Base-by-base conservation (phyloP, 768 basidiomycete genomes). In the Auriscalpium orientale region DNA sequence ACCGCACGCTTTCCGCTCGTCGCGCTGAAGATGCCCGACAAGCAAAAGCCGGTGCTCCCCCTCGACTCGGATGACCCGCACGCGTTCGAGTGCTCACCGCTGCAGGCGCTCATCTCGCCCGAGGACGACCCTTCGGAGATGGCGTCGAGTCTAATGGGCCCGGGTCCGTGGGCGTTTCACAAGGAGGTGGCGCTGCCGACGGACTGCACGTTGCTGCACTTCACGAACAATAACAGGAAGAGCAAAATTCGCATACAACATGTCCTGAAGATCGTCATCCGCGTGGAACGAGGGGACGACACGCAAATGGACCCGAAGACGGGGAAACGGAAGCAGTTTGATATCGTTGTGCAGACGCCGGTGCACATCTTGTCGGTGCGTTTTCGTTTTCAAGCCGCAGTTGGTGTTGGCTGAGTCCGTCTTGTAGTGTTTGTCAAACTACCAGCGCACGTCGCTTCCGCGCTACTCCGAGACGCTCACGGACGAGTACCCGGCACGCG, bases 81-180 rank as follows among this genome's bases (percentile, higher is more conserved):
- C 45, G 86, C 80, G 1, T 73, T 85, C 63, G 76, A 68, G 40
- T 72, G 79, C 8, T 92, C 91, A 0, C 90, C 95, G 0, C 71
- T 95, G 1, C 71, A 78, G 43, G 69, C 71, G 8, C 65, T 87
- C 20, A 65, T 81, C 20, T 53, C 70, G 5, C 73, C 77, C 3
- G 77, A 77, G 22, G 74, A 77, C 46, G 79, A 83, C 61, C 64
- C 78, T 33, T 80, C 79, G 0, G 83, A 86, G 52, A 67, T 79
- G 49, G 81, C 78, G 33, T 81, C 85, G 20, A 75, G 65, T 46
- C 71, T 81, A 58, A 85, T 85, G 83, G 87, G 87, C 33, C 81
- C 82, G 2, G 95, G 95, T 0, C 95, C 95, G 12, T 98, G 95
- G 95, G 76, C 78, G 9, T 79, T 98, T 57, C 81, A 84, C 55